Evolutionary conservation across 768 basidiomycete genomes (phyloP), one percentile per base, ranked within the genome.

Genomic region (Pholiota molesta): DNA sequence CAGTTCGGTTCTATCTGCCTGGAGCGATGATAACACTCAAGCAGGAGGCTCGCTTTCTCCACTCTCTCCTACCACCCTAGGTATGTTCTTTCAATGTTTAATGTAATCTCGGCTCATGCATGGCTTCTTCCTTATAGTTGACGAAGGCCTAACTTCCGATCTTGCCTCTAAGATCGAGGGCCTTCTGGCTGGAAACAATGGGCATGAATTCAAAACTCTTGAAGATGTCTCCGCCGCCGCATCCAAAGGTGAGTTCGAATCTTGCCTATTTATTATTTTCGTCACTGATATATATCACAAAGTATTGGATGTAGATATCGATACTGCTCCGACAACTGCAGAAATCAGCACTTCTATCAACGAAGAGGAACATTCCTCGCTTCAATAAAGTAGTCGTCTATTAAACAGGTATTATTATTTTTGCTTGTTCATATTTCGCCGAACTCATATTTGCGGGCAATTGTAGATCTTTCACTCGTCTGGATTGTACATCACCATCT

Each of bases 1-100:
- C 13, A 58, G 33, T n/a, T 49, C 57, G 14, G 19, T 51, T 17
- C 35, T 58, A 5, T 58, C 57, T 49, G 28, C 57, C 8, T 58
- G 57, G 57, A 51, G 57, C 16, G 57, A 58, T 11, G 57, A 49
- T 23, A 49, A 35, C 23, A 58, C 57, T 0, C 57, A 58, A 39
- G 19, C 51, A 8, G 45, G 26, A 26, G 23, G 23, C 6, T 23
- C 23, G 10, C 47, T 49, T 6, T 58, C 57, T 17, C 57, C 57
- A 14, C 47, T 58, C 21, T 58, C 57, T 21, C 57, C 57, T 21
- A 21, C 57, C 5, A 58, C 57, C 8, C 21, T 58, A 2, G 57
- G 57, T 58, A 51, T 16, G 57, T n/a, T 33, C 13, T 51, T 17
- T 29, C 40, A 14, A 21, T 31, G 26, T 35, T 19, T 17, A 19